Evolutionary conservation across 208 protist genomes (phyloP).

Genomic region (Trypanosomatidae sp.): DNA sequence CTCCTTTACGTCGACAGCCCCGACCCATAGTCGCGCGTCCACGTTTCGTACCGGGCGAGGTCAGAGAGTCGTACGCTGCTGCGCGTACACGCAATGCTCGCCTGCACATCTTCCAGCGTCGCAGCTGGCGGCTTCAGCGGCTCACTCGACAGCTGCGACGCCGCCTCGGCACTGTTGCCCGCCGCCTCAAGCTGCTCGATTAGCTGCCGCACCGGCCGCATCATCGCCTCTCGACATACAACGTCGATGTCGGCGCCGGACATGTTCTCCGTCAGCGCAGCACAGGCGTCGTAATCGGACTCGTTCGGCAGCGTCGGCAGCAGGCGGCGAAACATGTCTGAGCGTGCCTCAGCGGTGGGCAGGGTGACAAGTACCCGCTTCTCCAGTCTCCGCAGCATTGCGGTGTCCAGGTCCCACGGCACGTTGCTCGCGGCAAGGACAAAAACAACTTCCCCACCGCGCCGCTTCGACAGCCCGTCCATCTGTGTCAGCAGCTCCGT

Average conservation of each 20-base stretch:
- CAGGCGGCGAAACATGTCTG: slow-evolving; percentile 65
- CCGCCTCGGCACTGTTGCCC: slow-evolving; percentile 9
- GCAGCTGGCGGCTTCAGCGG: slow-evolving; percentile 47
- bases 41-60: slow-evolving; percentile 67
- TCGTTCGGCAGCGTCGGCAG: slow-evolving; percentile 32
- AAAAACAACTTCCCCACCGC: slow-evolving; percentile 85
- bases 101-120: slow-evolving; percentile 73
- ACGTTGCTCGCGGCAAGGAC: slow-evolving; percentile 93
- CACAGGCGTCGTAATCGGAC: slow-evolving; percentile 63
- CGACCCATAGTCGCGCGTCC: slow-evolving; percentile 73
- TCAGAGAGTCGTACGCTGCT: slow-evolving; percentile 71
- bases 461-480: slow-evolving; percentile 89
- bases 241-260: slow-evolving; percentile 92
- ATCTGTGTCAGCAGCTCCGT: slow-evolving; percentile 94
- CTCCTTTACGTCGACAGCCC: slow-evolving; percentile 60
- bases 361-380: slow-evolving; percentile 92
- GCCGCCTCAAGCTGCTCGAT: slow-evolving; percentile 75
- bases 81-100: slow-evolving; percentile 75
- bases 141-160: slow-evolving; percentile 25
- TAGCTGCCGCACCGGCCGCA: slow-evolving; percentile 88
- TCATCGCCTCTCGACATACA: slow-evolving; percentile 91
- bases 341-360: slow-evolving; percentile 72
- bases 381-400: slow-evolving; percentile 91
- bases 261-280: slow-evolving; percentile 72
- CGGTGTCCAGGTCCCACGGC: slow-evolving; percentile 94